These are phyloP conservation scores for Venturia nashicola DNA, from an alignment of 2,329 filamentous ascomycete species.

Conservation along the genomic window DNA sequence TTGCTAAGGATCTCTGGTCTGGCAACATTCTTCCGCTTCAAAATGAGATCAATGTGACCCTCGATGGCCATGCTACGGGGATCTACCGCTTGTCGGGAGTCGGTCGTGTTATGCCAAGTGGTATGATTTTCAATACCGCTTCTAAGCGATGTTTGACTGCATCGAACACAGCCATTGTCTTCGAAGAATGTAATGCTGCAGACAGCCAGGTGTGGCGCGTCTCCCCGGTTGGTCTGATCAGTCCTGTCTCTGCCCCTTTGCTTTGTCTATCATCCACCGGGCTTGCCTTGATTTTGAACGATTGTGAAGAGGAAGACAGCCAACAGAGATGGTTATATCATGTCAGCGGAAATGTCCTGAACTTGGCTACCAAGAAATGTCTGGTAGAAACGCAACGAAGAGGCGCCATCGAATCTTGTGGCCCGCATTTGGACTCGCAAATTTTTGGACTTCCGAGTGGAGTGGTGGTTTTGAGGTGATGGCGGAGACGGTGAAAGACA, in stretches of 20 bases:
- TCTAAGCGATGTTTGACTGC: slow-evolving; percentile 32
- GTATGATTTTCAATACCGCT: slow-evolving; percentile 38
- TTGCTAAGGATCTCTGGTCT: slow-evolving; percentile 33
- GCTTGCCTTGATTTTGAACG: slow-evolving; percentile 11
- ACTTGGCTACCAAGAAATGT: slow-evolving; percentile 15
- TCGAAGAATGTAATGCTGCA: slow-evolving; percentile 25
- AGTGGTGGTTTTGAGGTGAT: neutral
- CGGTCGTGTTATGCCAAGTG: slow-evolving; percentile 28
- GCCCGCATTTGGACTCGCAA: neutral
- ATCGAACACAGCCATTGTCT: slow-evolving; percentile 18
- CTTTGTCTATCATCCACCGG: slow-evolving; percentile 22
- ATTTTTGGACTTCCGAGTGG: slow-evolving; percentile 6
- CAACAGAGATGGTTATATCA: slow-evolving; percentile 32
- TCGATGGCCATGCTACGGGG: slow-evolving; percentile 28
- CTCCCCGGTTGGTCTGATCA: slow-evolving; percentile 22
- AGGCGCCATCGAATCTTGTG: neutral
- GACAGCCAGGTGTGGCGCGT: slow-evolving; percentile 34
- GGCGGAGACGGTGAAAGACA: no score
- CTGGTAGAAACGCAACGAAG: neutral
- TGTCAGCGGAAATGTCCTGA: slow-evolving; percentile 32
- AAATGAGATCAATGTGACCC: slow-evolving; percentile 16
- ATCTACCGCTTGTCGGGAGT: slow-evolving; percentile 29
- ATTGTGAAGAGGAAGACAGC: slow-evolving; percentile 13
- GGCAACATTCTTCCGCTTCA: slow-evolving; percentile 18
- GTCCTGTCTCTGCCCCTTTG: slow-evolving; percentile 23